Evolutionary conservation across 2,329 filamentous ascomycete genomes (phyloP).

Genomic region (Huntiella omanensis): DNA sequence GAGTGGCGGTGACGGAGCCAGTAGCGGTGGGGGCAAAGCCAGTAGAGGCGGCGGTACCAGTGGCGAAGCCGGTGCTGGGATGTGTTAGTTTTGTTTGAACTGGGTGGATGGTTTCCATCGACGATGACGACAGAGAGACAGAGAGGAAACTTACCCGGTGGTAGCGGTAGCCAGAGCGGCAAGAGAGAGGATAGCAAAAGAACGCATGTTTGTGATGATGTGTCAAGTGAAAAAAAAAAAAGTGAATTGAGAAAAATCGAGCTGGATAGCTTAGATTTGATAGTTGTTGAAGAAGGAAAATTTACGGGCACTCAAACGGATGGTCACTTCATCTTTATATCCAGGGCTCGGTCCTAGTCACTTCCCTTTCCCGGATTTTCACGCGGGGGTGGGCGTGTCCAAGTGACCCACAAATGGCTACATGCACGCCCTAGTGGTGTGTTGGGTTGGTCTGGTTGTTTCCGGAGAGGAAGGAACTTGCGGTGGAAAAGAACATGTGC

Average conservation of each 20-base stretch:
- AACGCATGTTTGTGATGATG: conserved; percentile 7
- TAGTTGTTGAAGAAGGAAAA: background rate
- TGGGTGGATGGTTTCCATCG: background rate
- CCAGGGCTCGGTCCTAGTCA: too few relatives aligned
- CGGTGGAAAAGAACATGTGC: too few relatives aligned
- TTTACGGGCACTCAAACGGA: too few relatives aligned
- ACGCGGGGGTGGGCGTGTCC: too few relatives aligned
- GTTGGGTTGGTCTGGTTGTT: too few relatives aligned
- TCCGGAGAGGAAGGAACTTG: too few relatives aligned
- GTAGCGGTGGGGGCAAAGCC: conserved; percentile 1
- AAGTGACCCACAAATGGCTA: too few relatives aligned
- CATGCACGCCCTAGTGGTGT: too few relatives aligned
- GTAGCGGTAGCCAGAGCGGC: conserved; percentile 6
- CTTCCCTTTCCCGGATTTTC: too few relatives aligned
- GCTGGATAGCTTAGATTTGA: background rate
- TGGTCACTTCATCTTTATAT: too few relatives aligned
- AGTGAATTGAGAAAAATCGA: background rate
- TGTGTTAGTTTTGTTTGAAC: background rate
- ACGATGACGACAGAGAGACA: background rate
- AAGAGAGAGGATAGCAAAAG: conserved; percentile 8
- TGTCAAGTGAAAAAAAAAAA: background rate
- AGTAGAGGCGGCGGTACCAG: background rate
- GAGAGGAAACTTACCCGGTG: conserved; percentile 6
- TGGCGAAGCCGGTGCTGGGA: background rate
- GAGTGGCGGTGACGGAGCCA: background rate